Evolutionary conservation across 176 grass and related monocot genomes (phyloP), one percentile per base, ranked within the genome.

Genomic region (Neostapfia colusana): DNA sequence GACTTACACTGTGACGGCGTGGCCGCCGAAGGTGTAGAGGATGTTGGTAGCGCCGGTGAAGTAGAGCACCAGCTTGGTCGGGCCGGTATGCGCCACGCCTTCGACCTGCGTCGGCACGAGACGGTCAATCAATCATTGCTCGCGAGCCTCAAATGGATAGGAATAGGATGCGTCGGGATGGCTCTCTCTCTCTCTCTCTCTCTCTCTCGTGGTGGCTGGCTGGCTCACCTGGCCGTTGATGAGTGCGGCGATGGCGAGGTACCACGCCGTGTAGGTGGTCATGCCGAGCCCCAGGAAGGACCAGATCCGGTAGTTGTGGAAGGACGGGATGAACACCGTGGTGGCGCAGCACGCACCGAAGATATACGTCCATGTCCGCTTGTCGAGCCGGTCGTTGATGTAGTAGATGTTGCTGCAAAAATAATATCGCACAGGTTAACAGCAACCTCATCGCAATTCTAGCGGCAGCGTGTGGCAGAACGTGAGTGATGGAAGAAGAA

Each of bases 221-320:
- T 31, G 31, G 3, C 31, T 31, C 31, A 90, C 88, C 87, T 93
- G 87, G 65, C 91, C 91, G 57, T 90, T 80, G 78, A 93, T 0
- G 84, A 87, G 74, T 3, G 91, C 84, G 37, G 91, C 91, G 70
- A 93, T 75, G 87, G 91, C 82, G 63, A 93, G 87, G 74, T 93
- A 93, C 91, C 91, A 93, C 8, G 87, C 91, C 18, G 91, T 93
- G 87, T 90, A 93, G 73, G 87, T 93, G 84, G 91, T 93, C 91
- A 93, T 93, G 84, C 78, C 91, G 23, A 93, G 87, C 1, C 91
- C 91, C 46, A 93, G 81, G 91, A 93, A 93, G 81, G 91, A 93
- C 91, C 91, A 93, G 75, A 93, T 90, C 91, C 91, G 81, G 87
- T 93, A 93, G 87, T 93, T 93, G 91, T 93, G 91, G 84, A 93